A percentile compares a stretch with the other conserved stretches of the same genome.
phyloP scores from a whole-genome alignment of 345 rosid species.

The Odontarrhena argentea region DNA sequence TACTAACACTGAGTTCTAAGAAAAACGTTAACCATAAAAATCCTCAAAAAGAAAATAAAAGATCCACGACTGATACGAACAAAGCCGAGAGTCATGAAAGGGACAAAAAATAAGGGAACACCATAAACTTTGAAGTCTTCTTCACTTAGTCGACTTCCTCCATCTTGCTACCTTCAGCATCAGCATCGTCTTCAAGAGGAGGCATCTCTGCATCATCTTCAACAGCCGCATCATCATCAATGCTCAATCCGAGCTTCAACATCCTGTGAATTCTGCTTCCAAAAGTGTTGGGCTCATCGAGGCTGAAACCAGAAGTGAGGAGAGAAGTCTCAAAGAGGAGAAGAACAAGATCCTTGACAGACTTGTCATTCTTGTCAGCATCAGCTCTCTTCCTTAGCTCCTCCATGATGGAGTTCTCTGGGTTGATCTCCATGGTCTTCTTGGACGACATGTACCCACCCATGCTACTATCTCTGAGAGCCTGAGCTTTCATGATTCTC shows the following conservation, averaged over 20 bases:
- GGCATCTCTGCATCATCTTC: conserved; percentile 81
- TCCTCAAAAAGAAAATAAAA: too few species aligned
- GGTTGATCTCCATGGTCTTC: conserved; percentile 95
- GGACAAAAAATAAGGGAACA: too few species aligned
- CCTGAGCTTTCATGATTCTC: conserved; percentile 93
- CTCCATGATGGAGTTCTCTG: conserved; percentile 79
- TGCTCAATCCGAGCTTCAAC: conserved; percentile 84
- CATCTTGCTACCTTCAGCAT: conserved; percentile 93
- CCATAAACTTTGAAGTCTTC: too few species aligned
- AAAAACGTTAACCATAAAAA: too few species aligned
- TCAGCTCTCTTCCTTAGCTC: conserved; percentile 89
- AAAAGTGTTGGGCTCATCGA: conserved; percentile 88
- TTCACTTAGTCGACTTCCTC: conserved; percentile 78
- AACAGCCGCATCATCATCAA: conserved; percentile 60
- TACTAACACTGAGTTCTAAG: too few species aligned
- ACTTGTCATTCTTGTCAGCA: conserved; percentile 80
- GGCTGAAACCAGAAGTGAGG: conserved; percentile 87
- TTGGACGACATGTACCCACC: conserved; percentile 85
- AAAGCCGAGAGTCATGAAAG: too few species aligned
- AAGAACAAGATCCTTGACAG: conserved; percentile 83
- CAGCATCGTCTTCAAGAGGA: conserved; percentile 72
- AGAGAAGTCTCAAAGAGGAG: conserved; percentile 79
- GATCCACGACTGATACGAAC: too few species aligned
- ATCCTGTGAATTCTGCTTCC: conserved; percentile 95
- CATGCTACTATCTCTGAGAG: conserved; percentile 85